Evolutionary conservation across 805 yeast species (phyloP).

Genomic region (Yamadazyma scolyti): DNA sequence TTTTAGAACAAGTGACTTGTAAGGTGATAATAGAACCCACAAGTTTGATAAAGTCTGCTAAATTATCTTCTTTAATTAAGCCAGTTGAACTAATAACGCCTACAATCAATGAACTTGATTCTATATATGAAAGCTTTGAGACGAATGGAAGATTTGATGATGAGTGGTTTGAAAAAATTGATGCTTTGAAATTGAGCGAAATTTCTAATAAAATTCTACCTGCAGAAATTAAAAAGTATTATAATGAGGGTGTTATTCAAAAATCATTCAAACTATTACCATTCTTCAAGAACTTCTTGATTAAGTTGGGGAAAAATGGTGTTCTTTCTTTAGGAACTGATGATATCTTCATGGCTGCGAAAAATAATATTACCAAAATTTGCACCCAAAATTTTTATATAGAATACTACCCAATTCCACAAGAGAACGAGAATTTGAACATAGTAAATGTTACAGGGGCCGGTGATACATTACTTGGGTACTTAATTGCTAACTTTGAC

Average conservation of each 20-base stretch:
- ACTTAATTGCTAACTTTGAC: slow-evolving; percentile 36
- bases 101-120: slow-evolving; percentile 57
- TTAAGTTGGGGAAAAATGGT: slow-evolving; percentile 70
- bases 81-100: slow-evolving; percentile 58
- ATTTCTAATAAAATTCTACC: slow-evolving; percentile 29
- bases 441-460: slow-evolving; percentile 80
- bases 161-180: slow-evolving; percentile 73
- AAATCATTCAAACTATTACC: slow-evolving; percentile 73
- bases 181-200: slow-evolving; percentile 43
- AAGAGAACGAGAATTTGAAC: slow-evolving; percentile 21
- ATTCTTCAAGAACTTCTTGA: slow-evolving; percentile 58
- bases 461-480: slow-evolving; percentile 79
- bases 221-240: slow-evolving; percentile 21
- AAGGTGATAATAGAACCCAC: slow-evolving; percentile 72
- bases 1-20: slow-evolving; percentile 21
- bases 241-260: slow-evolving; percentile 51
- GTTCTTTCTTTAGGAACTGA: slow-evolving; percentile 33
- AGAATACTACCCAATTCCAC: slow-evolving; percentile 55
- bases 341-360: slow-evolving; percentile 28
- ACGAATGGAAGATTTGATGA: slow-evolving; percentile 42
- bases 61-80: slow-evolving; percentile 38
- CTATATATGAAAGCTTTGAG: slow-evolving; percentile 50
- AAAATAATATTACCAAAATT: slow-evolving; percentile 13
- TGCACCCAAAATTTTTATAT: slow-evolving; percentile 48
- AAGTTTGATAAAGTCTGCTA: slow-evolving; percentile 57